These are phyloP conservation scores for Teratosphaeria destructans DNA, from an alignment of 2,329 filamentous ascomycete genomes.

Conservation along the genomic window DNA sequence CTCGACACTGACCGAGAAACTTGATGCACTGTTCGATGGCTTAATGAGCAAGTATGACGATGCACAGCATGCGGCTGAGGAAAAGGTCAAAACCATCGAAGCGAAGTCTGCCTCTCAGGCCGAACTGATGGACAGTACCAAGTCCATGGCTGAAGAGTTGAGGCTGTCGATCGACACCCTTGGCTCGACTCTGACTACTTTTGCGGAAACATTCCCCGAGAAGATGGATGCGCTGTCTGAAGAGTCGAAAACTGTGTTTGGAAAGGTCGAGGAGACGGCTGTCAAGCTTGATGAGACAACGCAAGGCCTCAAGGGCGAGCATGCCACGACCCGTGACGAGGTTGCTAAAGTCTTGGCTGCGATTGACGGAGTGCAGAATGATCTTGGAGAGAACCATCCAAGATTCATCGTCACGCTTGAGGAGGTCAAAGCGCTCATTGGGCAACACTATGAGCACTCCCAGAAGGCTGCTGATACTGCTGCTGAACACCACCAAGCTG, in stretches of 20 bases:
- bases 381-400: slow-evolving; percentile 74
- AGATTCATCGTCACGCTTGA: slow-evolving; percentile 79
- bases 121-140: slow-evolving; percentile 63
- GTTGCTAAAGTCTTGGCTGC: slow-evolving; percentile 62
- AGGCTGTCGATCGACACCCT: slow-evolving; percentile 78
- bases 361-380: slow-evolving; percentile 65
- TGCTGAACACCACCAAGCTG: slow-evolving; percentile 30
- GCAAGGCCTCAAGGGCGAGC: slow-evolving; percentile 63
- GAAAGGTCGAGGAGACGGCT: slow-evolving; percentile 68
- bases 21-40: slow-evolving; percentile 70
- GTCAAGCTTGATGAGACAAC: slow-evolving; percentile 66
- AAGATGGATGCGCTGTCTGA: slow-evolving; percentile 75
- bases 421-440: slow-evolving; percentile 73
- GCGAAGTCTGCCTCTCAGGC: slow-evolving; percentile 63
- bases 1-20: slow-evolving; percentile 44
- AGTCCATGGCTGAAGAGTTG: slow-evolving; percentile 74
- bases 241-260: slow-evolving; percentile 78
- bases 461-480: slow-evolving; percentile 43
- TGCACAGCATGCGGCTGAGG: slow-evolving; percentile 62
- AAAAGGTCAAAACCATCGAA: slow-evolving; percentile 62
- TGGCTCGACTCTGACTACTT: slow-evolving; percentile 47
- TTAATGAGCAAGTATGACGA: slow-evolving; percentile 83
- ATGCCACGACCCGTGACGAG: slow-evolving; percentile 72
- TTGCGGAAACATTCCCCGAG: slow-evolving; percentile 43
- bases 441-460: slow-evolving; percentile 80